Evolutionary conservation across 164 flowering plant genomes (phyloP).

Genomic region (Piper longum): DNA sequence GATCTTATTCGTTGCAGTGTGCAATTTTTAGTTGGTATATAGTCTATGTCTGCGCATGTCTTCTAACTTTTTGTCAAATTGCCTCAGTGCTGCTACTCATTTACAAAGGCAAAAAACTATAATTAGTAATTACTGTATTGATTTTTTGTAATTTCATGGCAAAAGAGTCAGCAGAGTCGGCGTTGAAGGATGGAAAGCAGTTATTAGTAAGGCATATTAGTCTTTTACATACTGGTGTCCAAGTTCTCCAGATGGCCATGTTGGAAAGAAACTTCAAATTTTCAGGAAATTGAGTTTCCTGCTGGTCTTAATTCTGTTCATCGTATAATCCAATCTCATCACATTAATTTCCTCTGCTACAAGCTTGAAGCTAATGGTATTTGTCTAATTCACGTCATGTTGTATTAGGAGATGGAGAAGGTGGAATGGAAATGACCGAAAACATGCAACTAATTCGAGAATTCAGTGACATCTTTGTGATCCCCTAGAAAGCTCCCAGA

Average conservation of each 20-base stretch:
- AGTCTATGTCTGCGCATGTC: too few species aligned
- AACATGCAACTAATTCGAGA: conserved; percentile 70
- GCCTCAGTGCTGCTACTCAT: too few species aligned
- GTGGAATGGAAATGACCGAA: too few species aligned
- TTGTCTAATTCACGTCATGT: too few species aligned
- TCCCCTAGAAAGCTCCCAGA: conserved; percentile 54
- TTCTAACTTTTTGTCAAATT: too few species aligned
- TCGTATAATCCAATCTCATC: conserved; percentile 39
- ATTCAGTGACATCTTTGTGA: conserved; percentile 57
- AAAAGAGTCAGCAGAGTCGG: conserved; percentile 56
- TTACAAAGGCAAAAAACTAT: too few species aligned
- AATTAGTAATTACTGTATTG: too few species aligned
- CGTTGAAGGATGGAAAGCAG: conserved; percentile 49
- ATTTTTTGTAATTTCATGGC: conserved; percentile 32
- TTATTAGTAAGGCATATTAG: conserved; percentile 48
- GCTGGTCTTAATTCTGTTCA: conserved; percentile 75
- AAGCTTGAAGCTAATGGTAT: too few species aligned
- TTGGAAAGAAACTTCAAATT: conserved; percentile 13
- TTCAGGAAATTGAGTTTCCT: conserved; percentile 93
- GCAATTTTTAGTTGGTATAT: too few species aligned
- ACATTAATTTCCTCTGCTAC: too few species aligned
- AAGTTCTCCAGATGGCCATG: background rate
- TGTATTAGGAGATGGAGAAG: too few species aligned
- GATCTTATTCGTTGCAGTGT: too few species aligned
- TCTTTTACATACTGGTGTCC: background rate